phyloP scores from a whole-genome alignment of 2,329 filamentous ascomycete species.

The Helotiales sp. region DNA sequence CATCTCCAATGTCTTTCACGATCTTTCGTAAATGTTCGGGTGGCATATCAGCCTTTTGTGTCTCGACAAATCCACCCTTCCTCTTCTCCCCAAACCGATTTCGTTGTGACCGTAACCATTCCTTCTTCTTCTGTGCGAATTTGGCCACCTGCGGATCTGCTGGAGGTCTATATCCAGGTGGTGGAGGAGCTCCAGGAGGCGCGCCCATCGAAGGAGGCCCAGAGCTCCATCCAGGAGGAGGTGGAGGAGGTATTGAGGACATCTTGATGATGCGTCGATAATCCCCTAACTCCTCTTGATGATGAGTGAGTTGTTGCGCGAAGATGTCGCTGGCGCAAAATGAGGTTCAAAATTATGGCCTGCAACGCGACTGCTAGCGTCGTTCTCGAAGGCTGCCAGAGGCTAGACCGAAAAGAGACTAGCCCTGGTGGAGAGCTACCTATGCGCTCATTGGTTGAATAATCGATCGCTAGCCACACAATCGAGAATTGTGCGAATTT shows the following conservation, averaged over 20 bases:
- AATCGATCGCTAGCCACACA: neutral
- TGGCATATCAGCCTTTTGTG: conserved; percentile 97
- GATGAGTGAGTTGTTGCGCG: conserved; percentile 12
- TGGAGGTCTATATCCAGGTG: conserved; percentile 80
- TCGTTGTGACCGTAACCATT: conserved; percentile 91
- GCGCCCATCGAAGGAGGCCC: conserved; percentile 50
- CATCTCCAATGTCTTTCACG: conserved; percentile 96
- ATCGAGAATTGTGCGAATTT: neutral
- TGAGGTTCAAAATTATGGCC: neutral
- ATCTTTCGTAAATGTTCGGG: conserved; percentile 98
- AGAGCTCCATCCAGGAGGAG: conserved; percentile 66
- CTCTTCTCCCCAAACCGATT: conserved; percentile 96
- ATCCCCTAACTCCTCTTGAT: conserved; percentile 30
- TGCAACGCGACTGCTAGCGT: conserved; percentile 11
- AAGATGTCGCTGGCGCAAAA: neutral
- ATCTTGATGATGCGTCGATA: conserved; percentile 40
- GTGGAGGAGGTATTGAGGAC: conserved; percentile 62
- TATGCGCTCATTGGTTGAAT: too few relatives aligned
- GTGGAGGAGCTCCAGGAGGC: conserved; percentile 62
- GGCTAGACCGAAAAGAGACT: too few relatives aligned
- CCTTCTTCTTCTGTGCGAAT: conserved; percentile 97
- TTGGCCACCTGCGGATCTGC: conserved; percentile 86
- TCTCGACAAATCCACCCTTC: conserved; percentile 94
- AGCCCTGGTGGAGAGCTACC: too few relatives aligned
- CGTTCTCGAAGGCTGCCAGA: neutral